These are phyloP conservation scores for Smittium mucronatum DNA, from an alignment of 371 early-diverging fungal species.

Conservation along the genomic window DNA sequence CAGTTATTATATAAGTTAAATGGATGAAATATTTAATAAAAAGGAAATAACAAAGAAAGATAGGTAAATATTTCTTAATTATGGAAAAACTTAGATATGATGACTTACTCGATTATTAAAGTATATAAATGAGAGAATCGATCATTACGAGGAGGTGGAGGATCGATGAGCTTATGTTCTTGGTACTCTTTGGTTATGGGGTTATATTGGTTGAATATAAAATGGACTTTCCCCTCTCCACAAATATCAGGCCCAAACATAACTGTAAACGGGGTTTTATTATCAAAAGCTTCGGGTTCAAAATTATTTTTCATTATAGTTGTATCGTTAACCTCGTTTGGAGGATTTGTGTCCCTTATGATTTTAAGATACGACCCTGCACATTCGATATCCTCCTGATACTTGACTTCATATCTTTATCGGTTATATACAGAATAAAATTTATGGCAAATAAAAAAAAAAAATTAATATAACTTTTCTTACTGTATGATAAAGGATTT, in stretches of 20 bases:
- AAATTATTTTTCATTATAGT: constrained; percentile 18
- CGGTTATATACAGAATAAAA: background rate
- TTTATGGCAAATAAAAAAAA: constrained; percentile 17
- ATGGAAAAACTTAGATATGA: too few relatives aligned
- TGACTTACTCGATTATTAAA: constrained; percentile 38
- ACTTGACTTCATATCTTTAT: constrained; percentile 76
- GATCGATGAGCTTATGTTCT: constrained; percentile 63
- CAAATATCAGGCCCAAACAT: constrained; percentile 95
- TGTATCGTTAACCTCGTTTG: constrained; percentile 2
- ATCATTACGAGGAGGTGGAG: constrained; percentile 55
- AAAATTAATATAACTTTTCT: background rate
- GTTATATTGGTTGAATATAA: constrained; percentile 87
- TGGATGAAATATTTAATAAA: background rate
- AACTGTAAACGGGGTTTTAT: constrained; percentile 86
- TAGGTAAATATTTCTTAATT: background rate
- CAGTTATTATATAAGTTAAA: background rate
- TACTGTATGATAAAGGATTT: constrained; percentile 69
- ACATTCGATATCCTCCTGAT: constrained; percentile 85
- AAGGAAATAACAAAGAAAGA: background rate
- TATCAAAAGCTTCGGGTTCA: constrained; percentile 53
- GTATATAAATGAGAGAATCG: constrained; percentile 79
- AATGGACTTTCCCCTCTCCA: constrained; percentile 88
- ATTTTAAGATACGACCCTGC: constrained; percentile 96
- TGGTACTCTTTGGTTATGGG: constrained; percentile 43
- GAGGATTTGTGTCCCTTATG: constrained; percentile 20